Evolutionary conservation across 331 rosid genomes (phyloP), one percentile per base, ranked within the genome.

Genomic region (Stylosanthes scabra): DNA sequence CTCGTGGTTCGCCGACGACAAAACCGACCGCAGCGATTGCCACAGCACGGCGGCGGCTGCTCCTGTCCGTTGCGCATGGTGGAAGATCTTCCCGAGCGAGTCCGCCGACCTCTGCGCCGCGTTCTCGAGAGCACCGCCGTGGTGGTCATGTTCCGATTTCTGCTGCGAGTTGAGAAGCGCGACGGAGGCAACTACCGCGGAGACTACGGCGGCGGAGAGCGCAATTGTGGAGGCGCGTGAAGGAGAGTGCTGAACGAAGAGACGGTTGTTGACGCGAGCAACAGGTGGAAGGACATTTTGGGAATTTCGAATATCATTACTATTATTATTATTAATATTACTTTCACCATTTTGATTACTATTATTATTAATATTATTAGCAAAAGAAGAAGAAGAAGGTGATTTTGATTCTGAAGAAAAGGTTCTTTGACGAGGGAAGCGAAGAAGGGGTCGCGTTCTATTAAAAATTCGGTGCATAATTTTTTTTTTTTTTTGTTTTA

Each of bases 1-100:
- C 83, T 90, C 99, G 47, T 95, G 96, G 74, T 95, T 92, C 55
- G 97, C 96, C 4, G 97, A 90, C 1, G 99, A 95, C 78, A 95
- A 46, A 0, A 95, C 92, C 54, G 97, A 95, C 49, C 86, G 75
- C 29, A 95, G 85, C 11, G 97, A 95, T 76, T 91, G 96, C 97
- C 92, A 90, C 50, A 95, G 89, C 12, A 95, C 90, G 14, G 97
- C 78, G 40, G 93, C 92, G 11, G 97, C 93, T 8, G 82, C 86
- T 63, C 93, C 92, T 2, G 97, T 95, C 75, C 90, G 96, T 68
- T 74, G 87, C 1, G 83, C 77, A 72, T 80, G 97, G 51, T 80
- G 92, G 82, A 90, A 80, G 40, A 92, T 50, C 78, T 68, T 81
- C 62, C 81, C 76, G 57, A 70, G 54, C 2, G 92, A 90, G 1